Evolutionary conservation across 768 basidiomycete genomes (phyloP).

Genomic region (Amanita brunnescens): DNA sequence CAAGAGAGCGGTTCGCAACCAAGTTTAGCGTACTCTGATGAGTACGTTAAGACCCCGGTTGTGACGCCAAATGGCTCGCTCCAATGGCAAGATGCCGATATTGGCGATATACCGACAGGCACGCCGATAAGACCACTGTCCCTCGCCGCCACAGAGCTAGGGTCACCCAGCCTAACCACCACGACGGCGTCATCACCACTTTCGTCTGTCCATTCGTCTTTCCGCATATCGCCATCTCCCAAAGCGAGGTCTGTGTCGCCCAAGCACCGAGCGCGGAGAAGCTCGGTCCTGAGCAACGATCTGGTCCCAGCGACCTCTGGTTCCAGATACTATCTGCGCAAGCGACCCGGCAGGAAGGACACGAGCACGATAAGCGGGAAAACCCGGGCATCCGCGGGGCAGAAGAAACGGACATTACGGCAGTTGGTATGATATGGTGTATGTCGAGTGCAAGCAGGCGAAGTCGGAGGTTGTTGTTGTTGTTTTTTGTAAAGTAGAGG

Average conservation of each 20-base stretch:
- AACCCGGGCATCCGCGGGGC: no score
- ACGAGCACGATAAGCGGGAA: neutral
- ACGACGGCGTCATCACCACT: neutral
- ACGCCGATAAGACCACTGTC: neutral
- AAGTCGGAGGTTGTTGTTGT: no score
- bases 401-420: neutral
- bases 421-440: no score
- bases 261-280: no score
- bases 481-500: no score
- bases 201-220: no score
- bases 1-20: conserved; percentile 17
- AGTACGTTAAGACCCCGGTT: conserved; percentile 41
- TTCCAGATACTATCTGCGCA: conserved; percentile 27
- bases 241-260: neutral
- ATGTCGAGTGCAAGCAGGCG: no score
- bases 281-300: no score
- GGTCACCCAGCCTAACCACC: no score
- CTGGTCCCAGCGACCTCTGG: no score
- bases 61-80: conserved; percentile 50
- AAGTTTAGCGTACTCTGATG: conserved; percentile 29
- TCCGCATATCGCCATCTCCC: neutral
- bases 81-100: conserved; percentile 27
- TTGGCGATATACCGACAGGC: conserved; percentile 22
- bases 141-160: no score
- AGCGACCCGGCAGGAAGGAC: conserved; percentile 17